Conservation (phyloP, 257 asterid species). For the Fraxinus anomala region DNA sequence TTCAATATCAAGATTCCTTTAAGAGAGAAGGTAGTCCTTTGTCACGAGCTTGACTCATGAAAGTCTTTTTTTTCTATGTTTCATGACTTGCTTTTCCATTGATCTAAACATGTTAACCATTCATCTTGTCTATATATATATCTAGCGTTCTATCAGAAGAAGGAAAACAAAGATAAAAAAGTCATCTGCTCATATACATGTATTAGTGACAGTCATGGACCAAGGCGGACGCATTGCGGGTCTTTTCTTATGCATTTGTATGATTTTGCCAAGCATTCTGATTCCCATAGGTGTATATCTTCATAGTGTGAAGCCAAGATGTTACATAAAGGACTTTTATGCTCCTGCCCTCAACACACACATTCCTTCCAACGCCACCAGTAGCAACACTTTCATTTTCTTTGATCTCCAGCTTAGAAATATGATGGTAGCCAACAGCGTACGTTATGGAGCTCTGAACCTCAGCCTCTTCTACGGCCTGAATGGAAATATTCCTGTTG, state of each 20-base stretch:
- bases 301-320: background rate
- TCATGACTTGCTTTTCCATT: no score
- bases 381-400: background rate
- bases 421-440: background rate
- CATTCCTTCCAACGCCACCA: background rate
- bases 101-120: no score
- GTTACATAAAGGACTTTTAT: background rate
- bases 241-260: background rate
- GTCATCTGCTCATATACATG: no score
- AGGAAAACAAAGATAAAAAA: no score
- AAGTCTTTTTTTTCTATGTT: no score
- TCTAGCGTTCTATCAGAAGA: no score
- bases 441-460: background rate
- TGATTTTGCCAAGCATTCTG: background rate
- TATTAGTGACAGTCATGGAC: no score
- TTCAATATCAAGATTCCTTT: no score
- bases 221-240: no score
- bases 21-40: no score
- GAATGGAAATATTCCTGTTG: background rate
- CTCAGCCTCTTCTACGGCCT: background rate
- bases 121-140: no score
- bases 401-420: background rate
- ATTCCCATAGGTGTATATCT: background rate
- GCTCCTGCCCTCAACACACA: background rate
- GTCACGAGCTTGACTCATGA: no score